These are phyloP conservation scores for Barnettozyma hawaiiensis DNA, from an alignment of 1,139 yeast species.

Conservation along the genomic window DNA sequence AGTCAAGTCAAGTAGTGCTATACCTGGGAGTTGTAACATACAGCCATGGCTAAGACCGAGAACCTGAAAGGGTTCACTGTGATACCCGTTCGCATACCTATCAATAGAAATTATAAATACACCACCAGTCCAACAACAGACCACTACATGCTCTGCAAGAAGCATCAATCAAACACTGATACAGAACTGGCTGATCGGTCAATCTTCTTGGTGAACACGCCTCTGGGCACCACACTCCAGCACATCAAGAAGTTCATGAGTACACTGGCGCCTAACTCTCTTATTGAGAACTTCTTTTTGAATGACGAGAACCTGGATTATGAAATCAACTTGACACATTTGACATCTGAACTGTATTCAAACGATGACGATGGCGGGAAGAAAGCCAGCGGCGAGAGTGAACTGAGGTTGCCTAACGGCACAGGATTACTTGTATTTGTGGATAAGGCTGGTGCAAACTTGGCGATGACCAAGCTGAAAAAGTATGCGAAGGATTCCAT, in stretches of 20 bases:
- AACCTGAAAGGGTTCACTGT: constrained; percentile 35
- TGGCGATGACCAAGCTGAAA: constrained; percentile 60
- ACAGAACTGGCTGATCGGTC: constrained; percentile 44
- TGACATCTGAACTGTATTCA: constrained; percentile 49
- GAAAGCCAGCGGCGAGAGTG: constrained; percentile 30
- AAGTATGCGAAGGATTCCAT: constrained; percentile 34
- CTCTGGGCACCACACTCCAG: constrained; percentile 51
- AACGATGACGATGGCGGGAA: constrained; percentile 33
- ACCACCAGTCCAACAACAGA: constrained; percentile 10
- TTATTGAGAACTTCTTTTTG: constrained; percentile 45
- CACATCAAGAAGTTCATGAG: constrained; percentile 55
- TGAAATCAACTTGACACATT: constrained; percentile 50
- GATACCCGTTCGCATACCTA: constrained; percentile 31
- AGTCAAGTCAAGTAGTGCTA: not conserved
- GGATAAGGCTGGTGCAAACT: constrained; percentile 65
- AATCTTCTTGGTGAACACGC: constrained; percentile 73
- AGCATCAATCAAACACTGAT: constrained; percentile 41
- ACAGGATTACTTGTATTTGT: constrained; percentile 71
- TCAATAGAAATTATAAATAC: constrained; percentile 19
- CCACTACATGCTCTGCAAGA: constrained; percentile 57
- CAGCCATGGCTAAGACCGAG: constrained; percentile 10
- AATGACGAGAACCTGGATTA: constrained; percentile 40
- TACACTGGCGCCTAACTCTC: constrained; percentile 53
- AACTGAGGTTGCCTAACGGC: constrained; percentile 55
- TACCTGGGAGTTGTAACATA: not conserved